Evolutionary conservation across 805 yeast genomes (phyloP).

Genomic region (Yamadazyma paraphyllophila): DNA sequence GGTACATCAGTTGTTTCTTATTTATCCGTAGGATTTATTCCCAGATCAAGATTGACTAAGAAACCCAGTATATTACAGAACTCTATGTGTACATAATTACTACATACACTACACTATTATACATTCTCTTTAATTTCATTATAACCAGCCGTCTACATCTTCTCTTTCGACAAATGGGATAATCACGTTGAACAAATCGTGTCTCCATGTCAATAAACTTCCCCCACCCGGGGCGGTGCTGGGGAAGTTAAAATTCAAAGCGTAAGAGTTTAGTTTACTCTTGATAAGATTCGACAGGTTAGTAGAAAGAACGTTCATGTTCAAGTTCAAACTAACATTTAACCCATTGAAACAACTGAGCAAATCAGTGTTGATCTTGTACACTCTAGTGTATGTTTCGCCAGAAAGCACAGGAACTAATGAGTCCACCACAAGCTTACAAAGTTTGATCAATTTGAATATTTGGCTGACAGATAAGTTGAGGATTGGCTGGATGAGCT

Average conservation of each 20-base stretch:
- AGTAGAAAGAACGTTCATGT: slow-evolving; percentile 21
- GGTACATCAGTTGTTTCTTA: slow-evolving; percentile 70
- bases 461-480: slow-evolving; percentile 33
- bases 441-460: slow-evolving; percentile 33
- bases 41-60: slow-evolving; percentile 76
- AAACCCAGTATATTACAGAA: background rate
- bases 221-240: background rate
- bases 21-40: slow-evolving; percentile 79
- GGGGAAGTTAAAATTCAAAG: slow-evolving; percentile 23
- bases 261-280: slow-evolving; percentile 23
- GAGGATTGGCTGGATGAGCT: slow-evolving; percentile 25
- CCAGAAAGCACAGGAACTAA: slow-evolving; percentile 15
- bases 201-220: slow-evolving; percentile 17
- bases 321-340: slow-evolving; percentile 6
- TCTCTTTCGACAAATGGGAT: slow-evolving; percentile 31
- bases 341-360: slow-evolving; percentile 33
- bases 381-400: slow-evolving; percentile 29
- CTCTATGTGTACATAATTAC: background rate
- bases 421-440: slow-evolving; percentile 34
- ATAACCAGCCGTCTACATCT: slow-evolving; percentile 35
- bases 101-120: background rate
- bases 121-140: background rate
- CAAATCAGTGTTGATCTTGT: slow-evolving; percentile 37
- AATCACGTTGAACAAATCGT: slow-evolving; percentile 18
- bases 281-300: slow-evolving; percentile 18